These are phyloP conservation scores for Leccinum olivaceopallidum DNA, from an alignment of 768 basidiomycete genomes.

Conservation along the genomic window DNA sequence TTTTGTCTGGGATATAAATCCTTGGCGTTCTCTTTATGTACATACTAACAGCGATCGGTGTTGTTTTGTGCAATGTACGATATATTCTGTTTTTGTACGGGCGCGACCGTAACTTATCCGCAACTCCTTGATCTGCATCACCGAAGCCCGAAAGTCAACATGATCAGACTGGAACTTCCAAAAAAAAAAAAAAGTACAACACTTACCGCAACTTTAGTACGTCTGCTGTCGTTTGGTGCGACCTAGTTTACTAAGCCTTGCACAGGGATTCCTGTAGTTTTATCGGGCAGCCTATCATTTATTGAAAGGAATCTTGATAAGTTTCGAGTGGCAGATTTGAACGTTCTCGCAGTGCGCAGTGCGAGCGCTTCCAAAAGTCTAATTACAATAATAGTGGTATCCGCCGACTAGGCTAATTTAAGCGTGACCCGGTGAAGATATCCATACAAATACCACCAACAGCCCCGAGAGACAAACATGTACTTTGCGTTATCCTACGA, in stretches of 20 bases:
- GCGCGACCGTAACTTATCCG: neutral
- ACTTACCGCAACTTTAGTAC: too few species aligned
- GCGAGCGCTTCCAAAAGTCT: neutral
- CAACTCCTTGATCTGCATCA: neutral
- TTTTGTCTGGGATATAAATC: neutral
- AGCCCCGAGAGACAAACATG: neutral
- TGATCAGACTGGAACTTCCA: too few species aligned
- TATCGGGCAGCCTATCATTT: too few species aligned
- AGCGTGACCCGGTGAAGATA: neutral
- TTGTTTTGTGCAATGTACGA: neutral
- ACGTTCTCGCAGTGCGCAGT: neutral
- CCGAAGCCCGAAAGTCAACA: neutral
- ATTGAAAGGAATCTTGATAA: neutral
- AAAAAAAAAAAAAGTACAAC: too few species aligned
- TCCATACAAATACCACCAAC: neutral
- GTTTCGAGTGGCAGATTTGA: neutral
- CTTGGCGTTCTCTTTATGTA: neutral
- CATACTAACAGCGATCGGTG: neutral
- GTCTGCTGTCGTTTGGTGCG: too few species aligned
- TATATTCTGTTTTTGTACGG: neutral
- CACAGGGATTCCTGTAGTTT: too few species aligned
- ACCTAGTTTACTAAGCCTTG: too few species aligned
- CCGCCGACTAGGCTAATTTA: neutral
- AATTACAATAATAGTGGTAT: neutral
- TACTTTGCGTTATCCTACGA: conserved; percentile 2